phyloP scores from a whole-genome alignment of 306 rosid species.

The Aeschynomene evenia region DNA sequence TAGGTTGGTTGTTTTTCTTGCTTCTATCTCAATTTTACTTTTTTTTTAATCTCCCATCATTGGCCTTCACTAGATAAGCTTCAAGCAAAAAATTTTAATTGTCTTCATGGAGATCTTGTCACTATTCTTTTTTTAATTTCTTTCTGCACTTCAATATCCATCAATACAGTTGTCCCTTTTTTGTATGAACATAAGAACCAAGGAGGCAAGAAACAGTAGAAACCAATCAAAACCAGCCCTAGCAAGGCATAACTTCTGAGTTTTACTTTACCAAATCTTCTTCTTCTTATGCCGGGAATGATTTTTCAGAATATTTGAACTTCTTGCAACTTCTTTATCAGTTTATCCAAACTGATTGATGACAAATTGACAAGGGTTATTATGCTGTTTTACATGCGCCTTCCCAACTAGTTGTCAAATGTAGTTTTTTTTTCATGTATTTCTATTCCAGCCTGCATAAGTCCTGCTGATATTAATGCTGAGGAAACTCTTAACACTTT shows the following conservation, averaged over 20 bases:
- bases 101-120: conserved; percentile 10
- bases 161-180: conserved; percentile 8
- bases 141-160: conserved; percentile 2
- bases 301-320: conserved; percentile 24
- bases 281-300: neutral
- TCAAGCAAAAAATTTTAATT: neutral
- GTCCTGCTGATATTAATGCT: conserved; percentile 98
- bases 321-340: neutral
- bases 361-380: neutral
- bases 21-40: neutral
- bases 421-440: conserved; percentile 17
- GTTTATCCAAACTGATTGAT: conserved; percentile 15
- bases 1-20: conserved; percentile 55
- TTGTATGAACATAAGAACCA: neutral
- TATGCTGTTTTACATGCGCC: neutral
- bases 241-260: neutral
- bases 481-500: conserved; percentile 98
- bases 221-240: conserved; percentile 22
- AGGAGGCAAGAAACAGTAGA: conserved; percentile 10
- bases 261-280: neutral
- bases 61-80: conserved; percentile 19
- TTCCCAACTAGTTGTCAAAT: neutral
- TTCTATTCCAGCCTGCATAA: conserved; percentile 76
- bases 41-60: neutral
- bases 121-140: neutral